Evolutionary conservation across 1,139 yeast genomes (phyloP), one percentile per base, ranked within the genome.

Genomic region (Scheffersomyces cryptocercus): DNA sequence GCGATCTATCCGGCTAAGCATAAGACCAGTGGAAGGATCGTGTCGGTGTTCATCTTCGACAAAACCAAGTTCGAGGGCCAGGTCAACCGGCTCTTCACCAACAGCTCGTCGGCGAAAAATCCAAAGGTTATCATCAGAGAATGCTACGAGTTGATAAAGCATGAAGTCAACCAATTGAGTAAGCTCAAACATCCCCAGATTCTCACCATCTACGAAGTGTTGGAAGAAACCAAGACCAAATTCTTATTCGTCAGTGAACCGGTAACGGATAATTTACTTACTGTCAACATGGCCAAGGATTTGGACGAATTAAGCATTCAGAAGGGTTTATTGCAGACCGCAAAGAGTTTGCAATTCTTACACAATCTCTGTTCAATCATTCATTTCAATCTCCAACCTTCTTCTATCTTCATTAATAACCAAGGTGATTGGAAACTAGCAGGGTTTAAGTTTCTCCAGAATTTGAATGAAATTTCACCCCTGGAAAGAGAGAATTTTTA

Each of bases 351-450:
- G 36, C 85, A 85, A 51, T 93, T 93, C 57, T 74, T 93, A 37
- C 97, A 93, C 61, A 79, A 81, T 47, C 79, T 82, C 46, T 88
- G 96, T 26, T 77, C 83, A 14, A 79, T 82, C 29, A 85, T 88
- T 12, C 97, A 91, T 65, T 66, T 87, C 52, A 88, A 90, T 52
- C 55, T 95, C 29, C 85, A 84, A 51, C 99, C 99, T 1, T 70
- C 79, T 11, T 81, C 96, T 0, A 73, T 93, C 1, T 79, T 85
- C 47, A 77, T 93, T 24, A 91, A 87, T 52, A 84, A 81, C 35
- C 90, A 86, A 53, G 95, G 96, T 1, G 99, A 93, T 64, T 95
- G 98, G 98, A 93, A 91, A 63, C 63, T 93, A 3, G 79, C 86
- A 7, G 97, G 98, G 0, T 76, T 87, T 50, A 79, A 79, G 39